Conservation (phyloP, 2,329 filamentous ascomycete species). For the Monilinia laxa region DNA sequence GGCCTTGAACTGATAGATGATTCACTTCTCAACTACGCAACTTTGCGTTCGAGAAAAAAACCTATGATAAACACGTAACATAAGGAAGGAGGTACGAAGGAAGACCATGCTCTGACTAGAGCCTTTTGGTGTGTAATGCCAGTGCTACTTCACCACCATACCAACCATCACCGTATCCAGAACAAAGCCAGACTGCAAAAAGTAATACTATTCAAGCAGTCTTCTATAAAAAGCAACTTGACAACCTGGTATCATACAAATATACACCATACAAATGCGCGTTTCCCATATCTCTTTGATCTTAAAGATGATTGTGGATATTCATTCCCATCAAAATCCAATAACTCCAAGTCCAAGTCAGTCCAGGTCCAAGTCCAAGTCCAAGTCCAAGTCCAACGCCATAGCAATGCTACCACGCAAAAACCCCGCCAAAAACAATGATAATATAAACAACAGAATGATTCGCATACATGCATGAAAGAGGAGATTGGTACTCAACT, state of each 20-base stretch:
- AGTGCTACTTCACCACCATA: not conserved
- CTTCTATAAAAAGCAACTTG: not conserved
- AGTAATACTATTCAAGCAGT: not conserved
- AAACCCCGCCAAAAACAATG: not conserved
- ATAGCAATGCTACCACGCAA: slow-evolving; percentile 7
- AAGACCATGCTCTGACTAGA: not conserved
- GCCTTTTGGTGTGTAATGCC: not conserved
- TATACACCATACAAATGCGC: slow-evolving; percentile 11
- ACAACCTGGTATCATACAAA: slow-evolving; percentile 10
- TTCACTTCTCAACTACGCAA: not conserved
- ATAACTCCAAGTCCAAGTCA: not conserved
- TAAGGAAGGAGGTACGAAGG: not conserved
- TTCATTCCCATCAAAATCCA: not conserved
- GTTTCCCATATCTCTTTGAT: not conserved
- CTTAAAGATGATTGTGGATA: not conserved
- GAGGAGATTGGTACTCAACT: not conserved
- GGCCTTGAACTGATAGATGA: not conserved
- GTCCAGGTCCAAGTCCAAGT: not conserved
- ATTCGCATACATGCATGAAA: not conserved
- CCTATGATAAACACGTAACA: not conserved
- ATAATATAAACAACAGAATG: slow-evolving; percentile 12
- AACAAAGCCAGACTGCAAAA: not conserved
- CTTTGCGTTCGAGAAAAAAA: not conserved
- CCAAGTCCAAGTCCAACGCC: not conserved
- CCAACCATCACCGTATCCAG: not conserved